A percentile compares a stretch with the other conserved stretches of the same genome.
Evolutionary conservation across 2,329 filamentous ascomycete species (phyloP).

Genomic region (Aspergillus pseudoviridinutans): DNA sequence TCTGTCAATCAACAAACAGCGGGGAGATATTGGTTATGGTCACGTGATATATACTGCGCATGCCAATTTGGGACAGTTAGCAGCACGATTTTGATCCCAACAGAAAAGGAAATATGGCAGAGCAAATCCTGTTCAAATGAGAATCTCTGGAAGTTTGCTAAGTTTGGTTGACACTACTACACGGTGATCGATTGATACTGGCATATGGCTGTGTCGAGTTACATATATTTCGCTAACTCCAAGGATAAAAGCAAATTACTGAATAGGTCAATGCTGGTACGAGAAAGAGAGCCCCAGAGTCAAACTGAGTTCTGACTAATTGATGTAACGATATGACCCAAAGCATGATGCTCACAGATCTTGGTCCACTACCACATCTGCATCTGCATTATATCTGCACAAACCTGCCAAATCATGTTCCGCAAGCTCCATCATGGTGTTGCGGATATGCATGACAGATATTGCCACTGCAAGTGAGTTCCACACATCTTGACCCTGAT

Average conservation of each 20-base stretch:
- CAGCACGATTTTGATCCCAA: not conserved
- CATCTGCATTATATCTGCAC: slow-evolving; percentile 6
- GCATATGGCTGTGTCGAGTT: not conserved
- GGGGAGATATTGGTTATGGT: slow-evolving; percentile 9
- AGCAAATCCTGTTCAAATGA: not conserved
- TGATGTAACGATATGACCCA: not conserved
- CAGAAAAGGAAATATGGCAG: not conserved
- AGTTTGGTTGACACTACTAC: not conserved
- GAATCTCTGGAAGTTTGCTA: not conserved
- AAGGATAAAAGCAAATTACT: not conserved
- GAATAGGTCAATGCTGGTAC: not conserved
- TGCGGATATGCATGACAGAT: slow-evolving; percentile 50
- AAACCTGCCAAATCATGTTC: slow-evolving; percentile 23
- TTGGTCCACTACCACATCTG: slow-evolving; percentile 1
- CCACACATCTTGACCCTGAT: slow-evolving; percentile 56
- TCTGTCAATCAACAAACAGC: slow-evolving; percentile 10
- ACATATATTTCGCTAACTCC: not conserved
- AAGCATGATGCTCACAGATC: slow-evolving; percentile 12
- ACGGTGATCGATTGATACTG: not conserved
- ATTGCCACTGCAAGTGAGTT: slow-evolving; percentile 56
- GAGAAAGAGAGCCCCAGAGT: too few relatives aligned
- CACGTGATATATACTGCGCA: not conserved
- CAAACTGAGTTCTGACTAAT: too few relatives aligned
- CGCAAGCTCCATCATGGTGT: slow-evolving; percentile 46
- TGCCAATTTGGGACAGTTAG: not conserved